A percentile compares a stretch with the other conserved stretches of the same genome.
Evolutionary conservation across 495 filamentous ascomycete species (phyloP).

Genomic region (Umbilicaria muhlenbergii): DNA sequence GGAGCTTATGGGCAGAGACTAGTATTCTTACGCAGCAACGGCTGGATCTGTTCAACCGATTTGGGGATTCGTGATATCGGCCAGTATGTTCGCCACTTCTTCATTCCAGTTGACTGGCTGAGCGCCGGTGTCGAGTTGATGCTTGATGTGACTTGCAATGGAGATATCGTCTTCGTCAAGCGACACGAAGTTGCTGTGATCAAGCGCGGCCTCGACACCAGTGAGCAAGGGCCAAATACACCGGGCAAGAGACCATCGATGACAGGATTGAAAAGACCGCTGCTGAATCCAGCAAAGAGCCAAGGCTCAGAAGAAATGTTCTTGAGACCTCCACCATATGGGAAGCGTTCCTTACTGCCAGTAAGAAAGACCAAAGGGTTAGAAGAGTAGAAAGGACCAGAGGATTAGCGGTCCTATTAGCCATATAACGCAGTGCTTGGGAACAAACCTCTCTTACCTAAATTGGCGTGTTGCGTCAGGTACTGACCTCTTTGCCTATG

Average conservation of each 20-base stretch:
- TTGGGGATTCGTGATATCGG: background rate
- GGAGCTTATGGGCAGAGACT: constrained; percentile 6
- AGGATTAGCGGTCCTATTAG: too few species aligned
- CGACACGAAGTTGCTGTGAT: constrained; percentile 17
- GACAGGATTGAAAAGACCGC: too few species aligned
- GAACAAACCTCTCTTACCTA: too few species aligned
- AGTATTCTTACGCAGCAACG: constrained; percentile 8
- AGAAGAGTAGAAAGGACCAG: too few species aligned
- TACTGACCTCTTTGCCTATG: too few species aligned
- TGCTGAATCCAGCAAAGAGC: too few species aligned
- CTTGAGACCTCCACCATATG: too few species aligned
- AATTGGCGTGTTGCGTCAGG: too few species aligned
- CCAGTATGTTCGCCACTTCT: constrained; percentile 13
- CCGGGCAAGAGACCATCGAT: constrained; percentile 12
- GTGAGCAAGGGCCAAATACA: constrained; percentile 2
- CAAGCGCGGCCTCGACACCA: constrained; percentile 14
- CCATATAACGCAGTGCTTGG: too few species aligned
- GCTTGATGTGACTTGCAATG: constrained; percentile 8
- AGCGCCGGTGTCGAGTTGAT: constrained; percentile 4
- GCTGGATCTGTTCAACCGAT: constrained; percentile 11
- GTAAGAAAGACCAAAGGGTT: too few species aligned
- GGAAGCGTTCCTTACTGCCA: too few species aligned
- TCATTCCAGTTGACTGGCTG: constrained; percentile 13
- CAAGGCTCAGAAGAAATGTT: too few species aligned
- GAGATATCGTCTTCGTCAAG: constrained; percentile 16